Percentiles rank a stretch among this genome's conserved stretches.
Conservation (phyloP, 2,329 filamentous ascomycete genomes). For the Dothidotthia symphoricarpi region DNA sequence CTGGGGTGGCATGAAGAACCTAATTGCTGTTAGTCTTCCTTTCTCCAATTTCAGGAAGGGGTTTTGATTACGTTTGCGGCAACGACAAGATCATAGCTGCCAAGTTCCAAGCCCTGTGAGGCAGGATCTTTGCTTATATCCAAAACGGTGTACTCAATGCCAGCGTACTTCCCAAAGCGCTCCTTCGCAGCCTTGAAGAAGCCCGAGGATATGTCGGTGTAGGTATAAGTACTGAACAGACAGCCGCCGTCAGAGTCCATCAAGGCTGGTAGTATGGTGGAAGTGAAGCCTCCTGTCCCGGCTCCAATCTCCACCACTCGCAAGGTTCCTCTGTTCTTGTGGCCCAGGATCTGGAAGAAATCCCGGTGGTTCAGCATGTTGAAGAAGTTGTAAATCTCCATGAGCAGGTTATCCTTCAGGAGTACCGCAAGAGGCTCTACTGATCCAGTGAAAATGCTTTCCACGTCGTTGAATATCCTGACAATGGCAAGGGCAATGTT, state of each 20-base stretch:
- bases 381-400: constrained; percentile 1
- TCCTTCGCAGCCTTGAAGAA: constrained; percentile 6
- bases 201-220: constrained; percentile 13
- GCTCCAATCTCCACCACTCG: constrained; percentile 6
- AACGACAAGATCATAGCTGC: constrained; percentile 4
- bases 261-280: not conserved
- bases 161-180: not conserved
- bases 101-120: not conserved
- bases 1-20: constrained; percentile 7
- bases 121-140: not conserved
- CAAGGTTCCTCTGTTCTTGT: no score
- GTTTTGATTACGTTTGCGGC: constrained; percentile 9
- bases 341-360: constrained; percentile 3
- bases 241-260: not conserved
- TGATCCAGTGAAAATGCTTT: constrained; percentile 1
- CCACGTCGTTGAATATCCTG: constrained; percentile 1
- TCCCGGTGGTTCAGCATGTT: not conserved
- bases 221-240: constrained; percentile 9
- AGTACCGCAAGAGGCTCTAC: not conserved
- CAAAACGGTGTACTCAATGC: constrained; percentile 3
- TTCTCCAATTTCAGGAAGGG: no score
- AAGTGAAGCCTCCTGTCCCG: constrained; percentile 1
- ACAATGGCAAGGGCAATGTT: constrained; percentile 1
- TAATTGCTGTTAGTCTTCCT: no score
- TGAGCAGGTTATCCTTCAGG: not conserved